Base-by-base conservation (phyloP, 108 stramenopile species). In the Bacterosira constricta region DNA sequence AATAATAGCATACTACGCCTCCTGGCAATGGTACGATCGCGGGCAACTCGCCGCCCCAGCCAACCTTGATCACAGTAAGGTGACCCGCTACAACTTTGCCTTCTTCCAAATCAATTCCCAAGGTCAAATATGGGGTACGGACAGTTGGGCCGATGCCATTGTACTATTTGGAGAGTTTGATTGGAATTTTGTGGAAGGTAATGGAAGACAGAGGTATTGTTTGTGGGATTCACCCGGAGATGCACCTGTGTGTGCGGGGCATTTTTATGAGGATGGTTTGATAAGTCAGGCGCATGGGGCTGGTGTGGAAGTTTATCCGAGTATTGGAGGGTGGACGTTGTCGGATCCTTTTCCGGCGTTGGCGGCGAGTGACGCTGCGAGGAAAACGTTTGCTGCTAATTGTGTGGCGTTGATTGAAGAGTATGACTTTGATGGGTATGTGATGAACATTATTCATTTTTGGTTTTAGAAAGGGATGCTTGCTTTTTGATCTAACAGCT, bases 11-110 rank as follows among this genome's bases (percentile, higher is more conserved):
- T 79, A 79, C 47, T 79, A 79, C 59, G 71, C 71, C 41, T 62
- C 59, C 30, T 76, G 79, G 79, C 80, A 81, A 51, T 71, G 54
- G 37, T 82, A 82, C 69, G 81, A 82, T 20, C 61, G 81, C 27
- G 31, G 51, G 31, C 8, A 27, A 3, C 47, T 60, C 35, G 76
- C 81, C 57, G 67, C 66, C 21, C 81, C 81, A 18, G 18, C 64
- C 42, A 82, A 78, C 46, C 42, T 78, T 11, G 71, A 77, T 49
- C 34, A 54, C 32, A 46, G 63, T 25, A 82, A 82, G 23, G 71
- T 78, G 1, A 70, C 73, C 1, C 54, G 81, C 2, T 46, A 63
- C 46, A 82, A 82, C 65, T 82, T 78, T 54, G 81, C 81, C 34
- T 81, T 81, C 63, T 81, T 81, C 49, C 80, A 81, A 49, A 30